A percentile compares a stretch with the other conserved stretches of the same genome.
phyloP scores from a whole-genome alignment of 495 filamentous ascomycete genomes.

The Parmelia sp. region DNA sequence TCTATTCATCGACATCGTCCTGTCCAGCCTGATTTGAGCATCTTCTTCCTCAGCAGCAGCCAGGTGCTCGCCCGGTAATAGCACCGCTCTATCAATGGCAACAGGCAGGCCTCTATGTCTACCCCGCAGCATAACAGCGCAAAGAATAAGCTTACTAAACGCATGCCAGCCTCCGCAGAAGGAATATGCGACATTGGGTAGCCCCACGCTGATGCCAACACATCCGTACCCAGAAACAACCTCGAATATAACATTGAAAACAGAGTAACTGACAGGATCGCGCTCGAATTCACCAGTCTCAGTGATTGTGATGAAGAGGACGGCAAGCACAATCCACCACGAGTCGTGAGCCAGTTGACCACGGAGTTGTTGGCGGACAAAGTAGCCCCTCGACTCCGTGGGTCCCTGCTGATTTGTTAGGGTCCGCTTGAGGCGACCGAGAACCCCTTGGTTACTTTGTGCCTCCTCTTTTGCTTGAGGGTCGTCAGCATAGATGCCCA shows the following conservation, averaged over 20 bases:
- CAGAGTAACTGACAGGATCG: conserved; percentile 63
- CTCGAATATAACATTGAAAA: conserved; percentile 85
- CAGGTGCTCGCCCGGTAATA: conserved; percentile 54
- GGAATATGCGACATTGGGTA: conserved; percentile 59
- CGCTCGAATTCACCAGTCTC: conserved; percentile 60
- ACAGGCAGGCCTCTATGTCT: conserved; percentile 75
- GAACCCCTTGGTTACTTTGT: conserved; percentile 23
- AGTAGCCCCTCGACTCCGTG: conserved; percentile 43
- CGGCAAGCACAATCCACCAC: conserved; percentile 75
- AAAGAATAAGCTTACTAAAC: conserved; percentile 69
- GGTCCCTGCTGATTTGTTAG: conserved; percentile 26
- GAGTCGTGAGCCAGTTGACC: conserved; percentile 80
- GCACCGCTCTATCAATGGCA: conserved; percentile 71
- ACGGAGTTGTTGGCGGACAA: conserved; percentile 59
- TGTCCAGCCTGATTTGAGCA: conserved; percentile 42
- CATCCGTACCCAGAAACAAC: conserved; percentile 79
- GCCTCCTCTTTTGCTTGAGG: conserved; percentile 25
- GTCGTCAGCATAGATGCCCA: conserved; percentile 56
- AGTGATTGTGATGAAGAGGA: conserved; percentile 66
- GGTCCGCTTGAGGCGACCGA: conserved; percentile 19
- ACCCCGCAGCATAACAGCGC: conserved; percentile 70
- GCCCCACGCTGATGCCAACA: conserved; percentile 72
- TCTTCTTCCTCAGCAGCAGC: conserved; percentile 53
- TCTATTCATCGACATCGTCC: conserved; percentile 26
- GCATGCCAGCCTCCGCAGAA: conserved; percentile 68